phyloP scores from a whole-genome alignment of 441 rosid genomes.

The Melastoma candidum region DNA sequence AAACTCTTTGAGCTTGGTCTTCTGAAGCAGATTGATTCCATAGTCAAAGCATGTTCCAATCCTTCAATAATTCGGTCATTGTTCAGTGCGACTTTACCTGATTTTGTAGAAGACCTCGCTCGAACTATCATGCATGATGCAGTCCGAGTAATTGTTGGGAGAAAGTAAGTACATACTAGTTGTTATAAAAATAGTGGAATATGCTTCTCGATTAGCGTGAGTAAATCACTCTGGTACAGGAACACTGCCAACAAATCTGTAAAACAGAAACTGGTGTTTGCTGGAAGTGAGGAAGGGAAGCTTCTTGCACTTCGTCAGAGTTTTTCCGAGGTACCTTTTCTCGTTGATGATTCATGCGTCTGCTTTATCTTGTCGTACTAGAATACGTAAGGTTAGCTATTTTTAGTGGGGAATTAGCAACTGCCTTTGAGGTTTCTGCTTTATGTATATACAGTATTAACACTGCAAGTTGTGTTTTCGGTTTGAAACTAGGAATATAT shows the following conservation, averaged over 20 bases:
- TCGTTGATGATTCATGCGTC: no score
- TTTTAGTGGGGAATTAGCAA: no score
- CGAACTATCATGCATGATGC: constrained; percentile 97
- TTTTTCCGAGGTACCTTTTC: constrained; percentile 63
- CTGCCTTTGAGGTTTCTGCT: no score
- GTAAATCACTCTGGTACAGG: constrained; percentile 30
- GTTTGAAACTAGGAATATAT: no score
- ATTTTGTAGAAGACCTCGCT: constrained; percentile 88
- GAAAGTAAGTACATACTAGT: constrained; percentile 50
- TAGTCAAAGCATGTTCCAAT: constrained; percentile 90
- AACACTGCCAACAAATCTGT: constrained; percentile 76
- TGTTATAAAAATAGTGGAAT: neutral
- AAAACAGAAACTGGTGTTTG: constrained; percentile 76
- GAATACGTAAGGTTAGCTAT: no score
- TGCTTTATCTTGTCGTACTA: no score
- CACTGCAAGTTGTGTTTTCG: no score
- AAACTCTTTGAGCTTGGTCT: constrained; percentile 86
- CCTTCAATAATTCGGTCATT: constrained; percentile 74
- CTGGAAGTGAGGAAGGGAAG: constrained; percentile 95
- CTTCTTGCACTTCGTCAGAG: constrained; percentile 86
- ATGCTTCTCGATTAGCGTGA: neutral
- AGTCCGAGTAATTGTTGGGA: constrained; percentile 79
- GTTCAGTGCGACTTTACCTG: constrained; percentile 97
- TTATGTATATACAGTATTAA: no score
- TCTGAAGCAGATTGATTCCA: constrained; percentile 76